These are phyloP conservation scores for Pseudogymnoascus sp. DNA, from an alignment of 2,329 filamentous ascomycete genomes.

Conservation along the genomic window DNA sequence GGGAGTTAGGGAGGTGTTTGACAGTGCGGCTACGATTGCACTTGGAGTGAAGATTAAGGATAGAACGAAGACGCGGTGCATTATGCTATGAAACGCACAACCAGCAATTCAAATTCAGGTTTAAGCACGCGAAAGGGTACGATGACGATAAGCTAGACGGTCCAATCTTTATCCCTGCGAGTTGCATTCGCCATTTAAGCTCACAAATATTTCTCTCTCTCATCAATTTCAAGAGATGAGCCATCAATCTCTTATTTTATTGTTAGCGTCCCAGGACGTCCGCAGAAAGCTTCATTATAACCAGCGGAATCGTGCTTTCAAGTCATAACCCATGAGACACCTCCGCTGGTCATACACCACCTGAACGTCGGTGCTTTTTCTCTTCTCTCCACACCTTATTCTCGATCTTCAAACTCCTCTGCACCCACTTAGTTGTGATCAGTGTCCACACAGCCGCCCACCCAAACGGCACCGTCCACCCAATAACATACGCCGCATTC, in stretches of 20 bases:
- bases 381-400: slow-evolving; percentile 18
- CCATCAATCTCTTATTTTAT: neutral
- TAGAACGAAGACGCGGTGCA: no score
- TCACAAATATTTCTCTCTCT: no score
- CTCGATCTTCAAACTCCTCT: slow-evolving; percentile 16
- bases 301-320: neutral
- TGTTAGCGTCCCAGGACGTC: no score
- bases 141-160: no score
- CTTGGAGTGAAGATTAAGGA: no score
- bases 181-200: no score
- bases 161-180: no score
- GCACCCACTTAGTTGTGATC: slow-evolving; percentile 17
- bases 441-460: slow-evolving; percentile 14
- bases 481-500: slow-evolving; percentile 12
- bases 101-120: no score
- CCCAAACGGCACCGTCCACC: slow-evolving; percentile 23
- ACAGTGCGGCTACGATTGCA: no score
- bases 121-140: no score
- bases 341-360: neutral
- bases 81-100: no score
- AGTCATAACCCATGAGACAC: neutral
- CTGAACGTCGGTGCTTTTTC: neutral
- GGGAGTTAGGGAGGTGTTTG: no score
- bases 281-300: neutral
- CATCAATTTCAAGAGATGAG: neutral